Evolutionary conservation across 1,284 basidiomycete species (phyloP), one percentile per base, ranked within the genome.

Genomic region (Irpex sp.): DNA sequence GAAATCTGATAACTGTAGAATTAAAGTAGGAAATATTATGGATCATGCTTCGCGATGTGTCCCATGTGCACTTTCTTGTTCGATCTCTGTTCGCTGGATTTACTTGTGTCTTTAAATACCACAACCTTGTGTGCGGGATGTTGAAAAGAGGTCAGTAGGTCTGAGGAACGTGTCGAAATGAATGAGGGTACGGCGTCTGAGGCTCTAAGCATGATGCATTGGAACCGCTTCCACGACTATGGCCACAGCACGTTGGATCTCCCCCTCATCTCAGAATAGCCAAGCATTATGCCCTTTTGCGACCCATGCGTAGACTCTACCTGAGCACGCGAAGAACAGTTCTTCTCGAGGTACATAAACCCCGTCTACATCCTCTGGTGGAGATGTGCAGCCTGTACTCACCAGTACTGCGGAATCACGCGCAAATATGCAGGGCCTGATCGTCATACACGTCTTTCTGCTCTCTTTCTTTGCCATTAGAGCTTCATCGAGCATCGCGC

Each of bases 341-440:
- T 9, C 17, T 64, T 31, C 56, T 64, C 52, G 59, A 64, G 59
- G 62, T 64, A 64, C 57, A 56, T 64, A 62, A 49, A 26, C 5
- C 59, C 11, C 40, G 49, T 44, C 21, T 11, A 4, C 47, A 40
- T 26, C 15, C n/a, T 52, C 19, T 21, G 5, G 37, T 26, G n/a
- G 19, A 36, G 21, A 38, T 62, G 56, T 49, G 37, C 47, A 36
- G 4, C 40, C 5, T 44, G 11, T 11, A 15, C 40, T 44, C 40
- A 44, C 52, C 7, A 17, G n/a, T n/a, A 7, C 37, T 15, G 57
- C 37, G 6, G 38, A 47, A 44, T n/a, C 9, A 21, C 19, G 15
- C 36, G n/a, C 5, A 13, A 8, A 47, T 19, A 65, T 65, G 64
- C 57, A 65, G 64, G 61, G 60, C 7, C 17, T 62, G 21, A 62